These are phyloP conservation scores for Pedinophyceae sp. DNA, from an alignment of 139 green algal genomes.

Conservation along the genomic window DNA sequence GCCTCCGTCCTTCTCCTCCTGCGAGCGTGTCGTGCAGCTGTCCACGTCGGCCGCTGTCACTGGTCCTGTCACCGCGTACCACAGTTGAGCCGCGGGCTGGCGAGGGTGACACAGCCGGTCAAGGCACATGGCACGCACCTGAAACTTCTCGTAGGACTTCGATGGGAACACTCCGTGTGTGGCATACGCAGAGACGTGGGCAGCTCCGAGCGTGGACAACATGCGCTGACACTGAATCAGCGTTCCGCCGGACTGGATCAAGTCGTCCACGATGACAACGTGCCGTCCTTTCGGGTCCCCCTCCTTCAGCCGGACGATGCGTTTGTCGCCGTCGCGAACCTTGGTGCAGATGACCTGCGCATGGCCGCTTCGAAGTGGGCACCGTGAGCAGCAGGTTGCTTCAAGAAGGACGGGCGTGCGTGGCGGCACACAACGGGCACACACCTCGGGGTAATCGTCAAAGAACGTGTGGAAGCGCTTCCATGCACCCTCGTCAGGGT, in stretches of 20 bases:
- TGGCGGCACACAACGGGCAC: not conserved
- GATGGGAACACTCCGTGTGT: constrained; percentile 96
- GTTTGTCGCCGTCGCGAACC: constrained; percentile 84
- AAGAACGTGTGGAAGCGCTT: constrained; percentile 96
- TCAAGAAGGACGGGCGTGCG: not conserved
- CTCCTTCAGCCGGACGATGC: constrained; percentile 93
- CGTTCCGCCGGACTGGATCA: constrained; percentile 90
- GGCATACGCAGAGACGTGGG: constrained; percentile 80
- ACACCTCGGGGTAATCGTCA: constrained; percentile 66
- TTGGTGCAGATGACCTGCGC: constrained; percentile 93
- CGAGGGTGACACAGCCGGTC: too few relatives aligned
- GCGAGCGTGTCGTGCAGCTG: not conserved
- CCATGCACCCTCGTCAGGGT: constrained; percentile 94
- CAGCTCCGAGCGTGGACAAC: constrained; percentile 45
- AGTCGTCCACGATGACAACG: constrained; percentile 96
- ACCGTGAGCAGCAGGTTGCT: not conserved
- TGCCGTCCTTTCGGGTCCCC: constrained; percentile 68
- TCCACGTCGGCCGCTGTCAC: not conserved
- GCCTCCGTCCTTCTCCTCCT: constrained; percentile 8
- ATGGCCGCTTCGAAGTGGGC: not conserved
- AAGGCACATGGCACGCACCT: too few relatives aligned
- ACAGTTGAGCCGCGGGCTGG: too few relatives aligned
- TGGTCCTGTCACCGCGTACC: not conserved
- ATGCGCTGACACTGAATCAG: constrained; percentile 89
- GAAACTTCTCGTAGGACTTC: constrained; percentile 65